Evolutionary conservation across 352 stramenopile species (phyloP).

Genomic region (Globisporangium spinosum): DNA sequence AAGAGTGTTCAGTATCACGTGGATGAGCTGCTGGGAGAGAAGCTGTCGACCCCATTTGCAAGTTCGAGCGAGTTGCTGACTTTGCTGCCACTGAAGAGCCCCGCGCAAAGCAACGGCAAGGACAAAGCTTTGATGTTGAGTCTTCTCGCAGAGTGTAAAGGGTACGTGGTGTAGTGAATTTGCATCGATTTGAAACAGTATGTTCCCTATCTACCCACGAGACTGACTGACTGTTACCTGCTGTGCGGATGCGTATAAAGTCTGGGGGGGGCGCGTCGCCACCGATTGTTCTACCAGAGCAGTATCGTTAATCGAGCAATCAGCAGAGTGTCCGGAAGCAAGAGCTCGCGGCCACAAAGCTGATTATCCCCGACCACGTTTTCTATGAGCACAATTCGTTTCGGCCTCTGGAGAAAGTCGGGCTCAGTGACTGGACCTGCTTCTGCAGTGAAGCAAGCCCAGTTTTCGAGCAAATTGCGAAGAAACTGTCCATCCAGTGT

Average conservation of each 20-base stretch:
- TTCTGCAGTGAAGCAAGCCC: constrained; percentile 29
- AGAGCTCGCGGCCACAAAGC: neutral
- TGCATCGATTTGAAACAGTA: neutral
- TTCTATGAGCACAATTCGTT: constrained; percentile 63
- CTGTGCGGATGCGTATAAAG: constrained; percentile 15
- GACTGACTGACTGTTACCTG: neutral
- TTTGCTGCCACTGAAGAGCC: constrained; percentile 34
- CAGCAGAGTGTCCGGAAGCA: constrained; percentile 34
- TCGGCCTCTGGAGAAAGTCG: constrained; percentile 29
- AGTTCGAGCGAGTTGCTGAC: constrained; percentile 11
- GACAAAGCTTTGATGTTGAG: constrained; percentile 38
- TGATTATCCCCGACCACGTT: constrained; percentile 37
- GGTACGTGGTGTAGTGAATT: constrained; percentile 26
- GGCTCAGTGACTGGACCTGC: constrained; percentile 50
- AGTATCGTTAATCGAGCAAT: constrained; percentile 20
- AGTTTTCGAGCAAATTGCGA: constrained; percentile 35
- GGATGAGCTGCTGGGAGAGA: neutral
- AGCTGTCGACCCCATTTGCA: neutral
- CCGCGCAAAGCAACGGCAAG: constrained; percentile 15
- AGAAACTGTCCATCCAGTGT: constrained; percentile 42
- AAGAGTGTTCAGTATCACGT: neutral
- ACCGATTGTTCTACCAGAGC: neutral
- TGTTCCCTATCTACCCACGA: no score
- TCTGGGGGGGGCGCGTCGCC: neutral
- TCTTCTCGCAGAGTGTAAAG: constrained; percentile 41